phyloP scores from a whole-genome alignment of 1,284 basidiomycete species.

The Ceratobasidium sp. region DNA sequence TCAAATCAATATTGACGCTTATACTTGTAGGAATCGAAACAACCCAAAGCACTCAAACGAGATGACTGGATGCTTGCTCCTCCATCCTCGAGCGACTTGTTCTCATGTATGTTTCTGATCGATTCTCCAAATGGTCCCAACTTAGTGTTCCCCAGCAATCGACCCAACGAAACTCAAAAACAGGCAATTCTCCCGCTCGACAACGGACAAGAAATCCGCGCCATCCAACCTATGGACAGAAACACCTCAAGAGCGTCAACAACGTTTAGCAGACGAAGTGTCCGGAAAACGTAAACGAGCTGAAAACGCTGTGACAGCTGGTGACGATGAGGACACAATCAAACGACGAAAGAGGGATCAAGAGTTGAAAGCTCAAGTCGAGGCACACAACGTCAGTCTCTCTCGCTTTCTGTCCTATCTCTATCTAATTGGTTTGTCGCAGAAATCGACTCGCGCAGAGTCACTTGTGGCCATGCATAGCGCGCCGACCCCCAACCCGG shows the following conservation, averaged over 20 bases:
- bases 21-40: slow-evolving; percentile 64
- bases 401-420: background rate
- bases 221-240: slow-evolving; percentile 82
- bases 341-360: slow-evolving; percentile 69
- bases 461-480: slow-evolving; percentile 75
- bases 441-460: slow-evolving; percentile 71
- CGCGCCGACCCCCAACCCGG: slow-evolving; percentile 51
- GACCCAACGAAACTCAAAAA: slow-evolving; percentile 76
- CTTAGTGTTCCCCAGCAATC: slow-evolving; percentile 54
- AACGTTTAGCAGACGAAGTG: slow-evolving; percentile 85
- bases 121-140: no score
- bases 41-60: slow-evolving; percentile 76
- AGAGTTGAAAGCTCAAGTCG: slow-evolving; percentile 71
- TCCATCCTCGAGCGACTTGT: slow-evolving; percentile 76
- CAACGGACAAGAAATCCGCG: slow-evolving; percentile 53
- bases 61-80: slow-evolving; percentile 97
- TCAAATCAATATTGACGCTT: slow-evolving; percentile 1
- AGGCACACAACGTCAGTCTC: slow-evolving; percentile 77
- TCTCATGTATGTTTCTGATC: slow-evolving; percentile 68
- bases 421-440: slow-evolving; percentile 24
- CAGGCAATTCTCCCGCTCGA: slow-evolving; percentile 76
- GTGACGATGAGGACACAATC: slow-evolving; percentile 55
- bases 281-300: slow-evolving; percentile 80
- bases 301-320: slow-evolving; percentile 57
- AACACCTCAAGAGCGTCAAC: slow-evolving; percentile 85